A percentile compares a stretch with the other conserved stretches of the same genome.
Evolutionary conservation across 805 yeast genomes (phyloP).

Genomic region (Saccharomyces kudriavzevii): DNA sequence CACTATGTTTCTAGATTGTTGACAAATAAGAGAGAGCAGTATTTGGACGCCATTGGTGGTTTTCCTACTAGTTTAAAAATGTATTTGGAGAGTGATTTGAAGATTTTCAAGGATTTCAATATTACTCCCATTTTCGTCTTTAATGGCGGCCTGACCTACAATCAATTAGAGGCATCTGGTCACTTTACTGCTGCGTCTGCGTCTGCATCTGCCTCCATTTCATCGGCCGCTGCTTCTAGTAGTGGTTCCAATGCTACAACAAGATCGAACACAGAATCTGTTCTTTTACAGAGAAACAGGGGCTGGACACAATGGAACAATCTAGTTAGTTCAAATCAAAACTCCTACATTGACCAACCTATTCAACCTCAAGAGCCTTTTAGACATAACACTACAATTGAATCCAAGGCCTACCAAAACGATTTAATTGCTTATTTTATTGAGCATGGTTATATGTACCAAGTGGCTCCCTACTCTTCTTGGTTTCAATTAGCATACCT

Average conservation of each 20-base stretch:
- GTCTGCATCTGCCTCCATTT: constrained; percentile 14
- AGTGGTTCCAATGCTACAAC: constrained; percentile 5
- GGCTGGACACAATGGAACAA: constrained; percentile 40
- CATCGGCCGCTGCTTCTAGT: constrained; percentile 5
- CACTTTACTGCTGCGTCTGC: constrained; percentile 19
- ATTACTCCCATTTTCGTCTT: constrained; percentile 78
- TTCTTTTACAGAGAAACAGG: constrained; percentile 38
- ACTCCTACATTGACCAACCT: constrained; percentile 30
- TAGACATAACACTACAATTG: constrained; percentile 44
- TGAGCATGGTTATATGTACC: constrained; percentile 48
- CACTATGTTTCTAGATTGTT: constrained; percentile 63
- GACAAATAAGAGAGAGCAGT: constrained; percentile 56
- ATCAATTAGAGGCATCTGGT: constrained; percentile 28
- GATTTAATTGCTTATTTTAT: constrained; percentile 53
- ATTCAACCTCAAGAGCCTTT: constrained; percentile 39
- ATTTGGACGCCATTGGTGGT: constrained; percentile 73
- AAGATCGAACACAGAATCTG: constrained; percentile 23
- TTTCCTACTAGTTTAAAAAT: constrained; percentile 55
- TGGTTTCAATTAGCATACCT: constrained; percentile 74
- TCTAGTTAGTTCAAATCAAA: constrained; percentile 28
- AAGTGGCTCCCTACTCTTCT: constrained; percentile 77
- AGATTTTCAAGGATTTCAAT: constrained; percentile 47
- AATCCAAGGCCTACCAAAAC: constrained; percentile 41
- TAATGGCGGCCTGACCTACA: constrained; percentile 48
- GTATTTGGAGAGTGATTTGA: constrained; percentile 54